Percentiles rank a stretch among this genome's conserved stretches.
Evolutionary conservation across 768 basidiomycete species (phyloP).

Genomic region (Mycena galericulata): DNA sequence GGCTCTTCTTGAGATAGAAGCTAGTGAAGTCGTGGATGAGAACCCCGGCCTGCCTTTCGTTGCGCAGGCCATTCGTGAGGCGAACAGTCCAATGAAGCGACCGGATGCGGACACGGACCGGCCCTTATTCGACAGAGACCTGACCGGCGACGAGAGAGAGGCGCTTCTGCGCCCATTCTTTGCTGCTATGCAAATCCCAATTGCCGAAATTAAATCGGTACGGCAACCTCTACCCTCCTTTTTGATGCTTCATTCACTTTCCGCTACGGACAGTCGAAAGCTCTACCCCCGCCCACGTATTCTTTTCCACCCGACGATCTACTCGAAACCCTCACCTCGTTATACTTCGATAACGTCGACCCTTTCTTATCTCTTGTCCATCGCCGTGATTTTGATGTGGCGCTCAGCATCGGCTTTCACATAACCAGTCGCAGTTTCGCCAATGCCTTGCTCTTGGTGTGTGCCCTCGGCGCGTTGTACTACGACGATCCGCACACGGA

Average conservation of each 20-base stretch:
- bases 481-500: slow-evolving; percentile 65
- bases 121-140: too few relatives aligned
- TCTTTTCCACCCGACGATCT: slow-evolving; percentile 67
- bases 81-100: not conserved
- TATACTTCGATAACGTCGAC: slow-evolving; percentile 74
- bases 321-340: slow-evolving; percentile 61
- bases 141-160: too few relatives aligned
- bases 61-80: too few relatives aligned
- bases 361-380: slow-evolving; percentile 76
- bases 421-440: slow-evolving; percentile 63
- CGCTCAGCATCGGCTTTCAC: slow-evolving; percentile 55
- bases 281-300: slow-evolving; percentile 38
- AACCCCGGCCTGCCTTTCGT: too few relatives aligned
- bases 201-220: too few relatives aligned
- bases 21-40: too few relatives aligned
- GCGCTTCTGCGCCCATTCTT: too few relatives aligned
- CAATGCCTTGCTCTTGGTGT: slow-evolving; percentile 72
- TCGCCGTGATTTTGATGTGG: slow-evolving; percentile 70
- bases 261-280: not conserved
- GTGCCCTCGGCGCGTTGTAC: slow-evolving; percentile 73
- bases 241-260: too few relatives aligned
- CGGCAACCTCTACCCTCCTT: too few relatives aligned
- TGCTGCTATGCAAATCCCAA: too few relatives aligned
- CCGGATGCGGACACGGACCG: slow-evolving; percentile 12
- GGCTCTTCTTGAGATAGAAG: too few relatives aligned